Base-by-base conservation (phyloP, 2,329 filamentous ascomycete species). In the Chaetomium globosum region DNA sequence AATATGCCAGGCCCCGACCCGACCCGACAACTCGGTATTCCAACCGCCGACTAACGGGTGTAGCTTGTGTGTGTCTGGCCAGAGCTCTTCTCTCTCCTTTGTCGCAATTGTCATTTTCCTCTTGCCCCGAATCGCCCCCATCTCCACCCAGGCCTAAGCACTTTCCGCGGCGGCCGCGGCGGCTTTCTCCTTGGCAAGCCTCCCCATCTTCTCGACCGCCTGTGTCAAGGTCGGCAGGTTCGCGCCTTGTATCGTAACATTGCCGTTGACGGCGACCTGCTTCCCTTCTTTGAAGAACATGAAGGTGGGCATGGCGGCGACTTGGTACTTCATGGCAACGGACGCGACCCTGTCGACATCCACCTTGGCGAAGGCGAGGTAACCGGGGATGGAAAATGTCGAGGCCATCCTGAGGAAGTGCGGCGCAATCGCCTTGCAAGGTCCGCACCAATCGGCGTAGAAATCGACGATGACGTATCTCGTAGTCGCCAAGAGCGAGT, bases 381-480 rank as follows among this genome's bases (percentile, higher is more conserved):
- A 75, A 59, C 80, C 77, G 21, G 78, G 77, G 28, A 77, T 68
- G 63, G 73, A 68, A 71, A 78, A 75, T 49, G 75, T 69, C 56
- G 73, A 73, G 54, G 84, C 81, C 60, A 85, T 79, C 72, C 80
- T 77, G 65, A 71, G 73, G 79, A 82, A 87, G 65, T 83, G 71
- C 67, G 85, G 85, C 26, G 83, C 82, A 72, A 87, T 87, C 70
- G 78, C 77, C 76, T 84, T 85, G 83, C 85, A 87, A 31, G 85
- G 85, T 48, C 80, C 80, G 76, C 85, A 87, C 85, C 85, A 87
- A 72, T 81, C 77, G 65, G 85, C 85, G 76, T 79, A 82, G 77
- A 87, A 86, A 74, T 87, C 84, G 68, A 84, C 76, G 66, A 81
- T 79, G 68, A 86, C 83, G 75, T 81, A 83, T 55, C 78, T 81